A percentile compares a stretch with the other conserved stretches of the same genome.
Evolutionary conservation across 1,284 basidiomycete genomes (phyloP).

Genomic region (Microbotryum intermedium): DNA sequence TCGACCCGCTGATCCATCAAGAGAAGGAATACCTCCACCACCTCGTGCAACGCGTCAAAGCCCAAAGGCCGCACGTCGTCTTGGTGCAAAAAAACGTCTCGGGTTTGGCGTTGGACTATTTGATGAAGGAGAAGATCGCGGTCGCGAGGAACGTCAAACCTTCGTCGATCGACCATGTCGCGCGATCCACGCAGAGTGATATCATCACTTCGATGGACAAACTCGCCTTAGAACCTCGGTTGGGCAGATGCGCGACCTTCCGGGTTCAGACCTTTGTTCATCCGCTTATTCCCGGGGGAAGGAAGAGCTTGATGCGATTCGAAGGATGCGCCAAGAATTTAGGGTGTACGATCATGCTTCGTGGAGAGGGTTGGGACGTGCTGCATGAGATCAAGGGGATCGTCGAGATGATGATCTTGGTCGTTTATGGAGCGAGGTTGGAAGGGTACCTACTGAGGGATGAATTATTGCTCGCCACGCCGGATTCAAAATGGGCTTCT

Average conservation of each 20-base stretch:
- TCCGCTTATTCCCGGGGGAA: slow-evolving; percentile 72
- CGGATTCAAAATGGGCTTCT: no score
- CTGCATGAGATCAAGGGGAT: slow-evolving; percentile 83
- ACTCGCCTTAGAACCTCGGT: slow-evolving; percentile 75
- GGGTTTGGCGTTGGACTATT: slow-evolving; percentile 79
- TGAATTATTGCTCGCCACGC: slow-evolving; percentile 49
- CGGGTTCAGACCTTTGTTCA: slow-evolving; percentile 91
- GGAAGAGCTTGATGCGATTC: slow-evolving; percentile 96
- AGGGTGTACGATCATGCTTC: slow-evolving; percentile 85
- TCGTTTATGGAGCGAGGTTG: slow-evolving; percentile 80
- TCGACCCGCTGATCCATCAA: slow-evolving; percentile 84
- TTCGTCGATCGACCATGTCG: slow-evolving; percentile 75
- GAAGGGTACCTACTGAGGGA: slow-evolving; percentile 94
- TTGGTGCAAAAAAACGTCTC: slow-evolving; percentile 89
- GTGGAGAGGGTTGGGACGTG: slow-evolving; percentile 75
- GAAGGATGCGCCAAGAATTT: slow-evolving; percentile 86
- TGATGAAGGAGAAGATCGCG: slow-evolving; percentile 76
- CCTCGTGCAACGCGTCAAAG: slow-evolving; percentile 78
- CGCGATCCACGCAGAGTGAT: slow-evolving; percentile 89
- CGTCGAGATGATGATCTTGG: slow-evolving; percentile 80
- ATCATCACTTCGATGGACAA: slow-evolving; percentile 93
- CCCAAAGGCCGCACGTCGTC: slow-evolving; percentile 83
- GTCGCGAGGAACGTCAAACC: slow-evolving; percentile 86
- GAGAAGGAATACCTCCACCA: slow-evolving; percentile 91
- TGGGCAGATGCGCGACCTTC: slow-evolving; percentile 84